Evolutionary conservation across 345 rosid species (phyloP).

Genomic region (Laguncularia racemosa): DNA sequence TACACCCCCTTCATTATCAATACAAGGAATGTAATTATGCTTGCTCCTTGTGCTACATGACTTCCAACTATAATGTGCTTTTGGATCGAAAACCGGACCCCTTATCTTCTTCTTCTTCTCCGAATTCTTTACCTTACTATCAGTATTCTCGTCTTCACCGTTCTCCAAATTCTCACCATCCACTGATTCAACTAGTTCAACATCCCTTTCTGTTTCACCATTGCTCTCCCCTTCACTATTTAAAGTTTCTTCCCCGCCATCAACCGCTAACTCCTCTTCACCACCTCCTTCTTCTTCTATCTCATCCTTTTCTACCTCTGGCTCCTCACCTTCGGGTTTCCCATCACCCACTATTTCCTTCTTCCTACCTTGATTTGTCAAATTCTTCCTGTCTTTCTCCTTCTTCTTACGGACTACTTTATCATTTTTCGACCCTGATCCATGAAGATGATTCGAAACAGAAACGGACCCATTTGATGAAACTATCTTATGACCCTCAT

Average conservation of each 20-base stretch:
- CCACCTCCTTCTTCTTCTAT: conserved; percentile 22
- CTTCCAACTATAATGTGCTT: conserved; percentile 75
- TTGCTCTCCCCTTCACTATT: conserved; percentile 35
- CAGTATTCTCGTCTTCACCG: conserved; percentile 28
- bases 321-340: conserved; percentile 37
- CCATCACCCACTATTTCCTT: conserved; percentile 35
- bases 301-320: conserved; percentile 31
- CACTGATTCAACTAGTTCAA: conserved; percentile 29
- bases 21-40: conserved; percentile 92
- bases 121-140: conserved; percentile 15
- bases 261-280: conserved; percentile 29
- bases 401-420: conserved; percentile 29
- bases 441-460: conserved; percentile 31
- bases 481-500: conserved; percentile 27
- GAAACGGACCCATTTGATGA: conserved; percentile 27
- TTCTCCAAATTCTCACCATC: conserved; percentile 41
- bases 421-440: conserved; percentile 34
- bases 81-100: conserved; percentile 88
- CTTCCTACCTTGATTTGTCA: conserved; percentile 40
- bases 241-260: conserved; percentile 42
- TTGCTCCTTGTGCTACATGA: conserved; percentile 82
- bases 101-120: conserved; percentile 52
- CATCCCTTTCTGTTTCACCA: conserved; percentile 34
- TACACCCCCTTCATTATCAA: conserved; percentile 60
- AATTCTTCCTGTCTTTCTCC: conserved; percentile 27